These are phyloP conservation scores for Pichia membranifaciens DNA, from an alignment of 805 yeast species.

Conservation along the genomic window DNA sequence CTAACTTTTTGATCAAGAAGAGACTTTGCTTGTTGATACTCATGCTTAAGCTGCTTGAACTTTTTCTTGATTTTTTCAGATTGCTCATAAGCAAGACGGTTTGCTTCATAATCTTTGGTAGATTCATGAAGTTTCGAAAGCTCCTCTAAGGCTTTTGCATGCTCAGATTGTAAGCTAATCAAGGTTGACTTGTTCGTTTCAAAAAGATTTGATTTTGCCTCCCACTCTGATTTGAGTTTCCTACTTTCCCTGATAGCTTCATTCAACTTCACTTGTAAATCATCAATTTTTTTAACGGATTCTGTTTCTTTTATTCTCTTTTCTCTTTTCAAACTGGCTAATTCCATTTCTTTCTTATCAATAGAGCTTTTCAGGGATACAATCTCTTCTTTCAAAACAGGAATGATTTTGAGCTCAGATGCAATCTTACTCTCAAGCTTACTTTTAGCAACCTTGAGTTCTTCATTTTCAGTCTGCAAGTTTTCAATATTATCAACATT, in stretches of 20 bases:
- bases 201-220: background rate
- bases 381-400: conserved; percentile 27
- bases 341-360: conserved; percentile 31
- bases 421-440: conserved; percentile 10
- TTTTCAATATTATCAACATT: conserved; percentile 1
- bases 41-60: conserved; percentile 39
- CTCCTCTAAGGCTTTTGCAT: background rate
- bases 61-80: conserved; percentile 25
- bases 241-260: conserved; percentile 4
- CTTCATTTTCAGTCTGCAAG: conserved; percentile 15
- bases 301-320: conserved; percentile 7
- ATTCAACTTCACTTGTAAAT: conserved; percentile 5
- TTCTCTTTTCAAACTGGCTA: conserved; percentile 18
- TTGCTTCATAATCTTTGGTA: conserved; percentile 12
- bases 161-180: background rate
- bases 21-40: conserved; percentile 37
- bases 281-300: conserved; percentile 1
- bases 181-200: background rate
- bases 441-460: conserved; percentile 10
- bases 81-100: conserved; percentile 25
- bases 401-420: conserved; percentile 10
- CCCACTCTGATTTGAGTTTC: conserved; percentile 33
- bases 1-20: conserved; percentile 37
- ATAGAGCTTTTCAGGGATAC: conserved; percentile 24
- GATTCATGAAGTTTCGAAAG: conserved; percentile 38